Evolutionary conservation across 495 filamentous ascomycete genomes (phyloP).

Genomic region (Emericellopsis terricola): DNA sequence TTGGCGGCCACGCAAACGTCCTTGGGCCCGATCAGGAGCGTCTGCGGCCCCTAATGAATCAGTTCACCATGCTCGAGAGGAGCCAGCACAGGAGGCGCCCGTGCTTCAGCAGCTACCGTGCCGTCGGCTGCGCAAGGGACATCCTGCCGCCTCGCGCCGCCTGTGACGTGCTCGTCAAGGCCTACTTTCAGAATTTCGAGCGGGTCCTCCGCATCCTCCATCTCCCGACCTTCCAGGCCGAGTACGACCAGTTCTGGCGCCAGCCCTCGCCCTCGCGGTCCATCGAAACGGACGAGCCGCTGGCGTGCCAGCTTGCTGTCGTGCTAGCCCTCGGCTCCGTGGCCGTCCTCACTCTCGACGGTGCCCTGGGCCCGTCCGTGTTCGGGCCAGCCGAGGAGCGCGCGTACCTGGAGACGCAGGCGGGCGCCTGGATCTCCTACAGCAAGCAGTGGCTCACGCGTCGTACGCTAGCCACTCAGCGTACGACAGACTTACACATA

Average conservation of each 20-base stretch:
- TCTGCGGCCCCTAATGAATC: slow-evolving; percentile 22
- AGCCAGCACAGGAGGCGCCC: slow-evolving; percentile 10
- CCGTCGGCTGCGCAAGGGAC: slow-evolving; percentile 5
- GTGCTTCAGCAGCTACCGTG: slow-evolving; percentile 10
- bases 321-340: slow-evolving; percentile 27
- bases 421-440: background rate
- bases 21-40: slow-evolving; percentile 20
- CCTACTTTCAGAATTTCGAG: slow-evolving; percentile 17
- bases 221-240: slow-evolving; percentile 14
- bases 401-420: background rate
- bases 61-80: slow-evolving; percentile 16
- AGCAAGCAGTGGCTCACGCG: background rate
- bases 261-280: background rate
- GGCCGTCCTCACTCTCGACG: slow-evolving; percentile 14
- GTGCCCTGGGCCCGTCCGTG: background rate
- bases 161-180: slow-evolving; percentile 15
- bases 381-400: background rate
- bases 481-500: slow-evolving; percentile 21
- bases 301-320: slow-evolving; percentile 27
- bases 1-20: slow-evolving; percentile 8
- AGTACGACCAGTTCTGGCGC: slow-evolving; percentile 15
- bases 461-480: slow-evolving; percentile 12
- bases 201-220: slow-evolving; percentile 20
- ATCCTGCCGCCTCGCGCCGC: slow-evolving; percentile 20
- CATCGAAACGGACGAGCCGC: slow-evolving; percentile 6